phyloP scores from a whole-genome alignment of 2,329 filamentous ascomycete genomes.

The Didymella sp. region DNA sequence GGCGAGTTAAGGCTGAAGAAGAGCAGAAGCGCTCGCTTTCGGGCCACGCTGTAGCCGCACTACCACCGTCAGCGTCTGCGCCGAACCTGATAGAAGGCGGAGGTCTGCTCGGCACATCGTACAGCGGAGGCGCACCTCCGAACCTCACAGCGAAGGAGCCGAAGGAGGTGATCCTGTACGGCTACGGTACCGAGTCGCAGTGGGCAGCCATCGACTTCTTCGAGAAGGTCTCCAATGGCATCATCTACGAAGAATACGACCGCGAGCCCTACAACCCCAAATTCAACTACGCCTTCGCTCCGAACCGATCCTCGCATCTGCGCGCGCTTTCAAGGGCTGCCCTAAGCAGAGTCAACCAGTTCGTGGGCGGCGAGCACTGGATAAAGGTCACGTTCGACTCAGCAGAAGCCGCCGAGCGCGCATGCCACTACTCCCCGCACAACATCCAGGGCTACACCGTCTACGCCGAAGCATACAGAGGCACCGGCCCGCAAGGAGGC shows the following conservation, averaged over 20 bases:
- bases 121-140: slow-evolving; percentile 39
- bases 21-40: slow-evolving; percentile 40
- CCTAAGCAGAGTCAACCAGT: slow-evolving; percentile 78
- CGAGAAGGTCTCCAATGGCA: slow-evolving; percentile 79
- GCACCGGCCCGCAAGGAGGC: slow-evolving; percentile 51
- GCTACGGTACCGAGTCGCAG: slow-evolving; percentile 71
- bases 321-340: slow-evolving; percentile 74
- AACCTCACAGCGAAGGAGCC: slow-evolving; percentile 60
- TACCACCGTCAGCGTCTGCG: slow-evolving; percentile 43
- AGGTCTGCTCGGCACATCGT: slow-evolving; percentile 36
- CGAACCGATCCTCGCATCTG: slow-evolving; percentile 70
- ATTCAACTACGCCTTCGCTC: slow-evolving; percentile 75
- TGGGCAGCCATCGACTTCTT: slow-evolving; percentile 91
- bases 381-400: slow-evolving; percentile 67
- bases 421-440: slow-evolving; percentile 56
- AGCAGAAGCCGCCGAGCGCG: slow-evolving; percentile 57
- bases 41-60: slow-evolving; percentile 25
- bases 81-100: slow-evolving; percentile 42
- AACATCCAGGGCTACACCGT: slow-evolving; percentile 57
- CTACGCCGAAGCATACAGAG: slow-evolving; percentile 57
- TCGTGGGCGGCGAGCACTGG: slow-evolving; percentile 88
- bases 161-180: slow-evolving; percentile 84
- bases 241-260: slow-evolving; percentile 92
- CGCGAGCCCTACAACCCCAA: slow-evolving; percentile 78
- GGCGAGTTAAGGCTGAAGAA: slow-evolving; percentile 41